phyloP scores from a whole-genome alignment of 2,329 filamentous ascomycete genomes.

The Arthrobotrys conoides region DNA sequence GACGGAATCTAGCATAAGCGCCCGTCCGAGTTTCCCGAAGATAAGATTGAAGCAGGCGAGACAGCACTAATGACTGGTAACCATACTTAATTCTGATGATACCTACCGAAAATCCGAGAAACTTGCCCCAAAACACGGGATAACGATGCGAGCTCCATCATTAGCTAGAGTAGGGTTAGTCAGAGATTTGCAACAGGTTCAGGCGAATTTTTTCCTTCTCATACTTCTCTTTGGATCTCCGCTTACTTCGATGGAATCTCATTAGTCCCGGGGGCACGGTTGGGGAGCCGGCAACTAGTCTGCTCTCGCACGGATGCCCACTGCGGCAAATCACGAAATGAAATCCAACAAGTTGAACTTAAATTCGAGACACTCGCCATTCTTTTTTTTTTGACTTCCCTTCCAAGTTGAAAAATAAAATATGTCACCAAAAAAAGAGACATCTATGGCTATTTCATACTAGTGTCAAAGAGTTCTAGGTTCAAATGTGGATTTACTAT shows the following conservation, averaged over 20 bases:
- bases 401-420: neutral
- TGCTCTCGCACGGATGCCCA: conserved; percentile 44
- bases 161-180: conserved; percentile 21
- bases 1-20: conserved; percentile 60
- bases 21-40: conserved; percentile 56
- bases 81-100: conserved; percentile 18
- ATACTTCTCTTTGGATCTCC: conserved; percentile 25
- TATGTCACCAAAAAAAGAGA: conserved; percentile 7
- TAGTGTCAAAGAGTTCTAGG: conserved; percentile 12
- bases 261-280: conserved; percentile 60
- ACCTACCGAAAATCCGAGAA: conserved; percentile 15
- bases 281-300: conserved; percentile 45
- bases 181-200: conserved; percentile 38
- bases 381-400: neutral
- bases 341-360: conserved; percentile 33
- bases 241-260: conserved; percentile 46
- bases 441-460: conserved; percentile 3
- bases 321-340: conserved; percentile 47
- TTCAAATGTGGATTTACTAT: conserved; percentile 8
- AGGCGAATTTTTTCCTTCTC: conserved; percentile 24
- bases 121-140: conserved; percentile 47
- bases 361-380: conserved; percentile 22
- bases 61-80: neutral
- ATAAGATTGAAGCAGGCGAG: conserved; percentile 57
- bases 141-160: conserved; percentile 9